Evolutionary conservation across 139 green algal genomes (phyloP).

Genomic region (Tetratostichococcus sp.): DNA sequence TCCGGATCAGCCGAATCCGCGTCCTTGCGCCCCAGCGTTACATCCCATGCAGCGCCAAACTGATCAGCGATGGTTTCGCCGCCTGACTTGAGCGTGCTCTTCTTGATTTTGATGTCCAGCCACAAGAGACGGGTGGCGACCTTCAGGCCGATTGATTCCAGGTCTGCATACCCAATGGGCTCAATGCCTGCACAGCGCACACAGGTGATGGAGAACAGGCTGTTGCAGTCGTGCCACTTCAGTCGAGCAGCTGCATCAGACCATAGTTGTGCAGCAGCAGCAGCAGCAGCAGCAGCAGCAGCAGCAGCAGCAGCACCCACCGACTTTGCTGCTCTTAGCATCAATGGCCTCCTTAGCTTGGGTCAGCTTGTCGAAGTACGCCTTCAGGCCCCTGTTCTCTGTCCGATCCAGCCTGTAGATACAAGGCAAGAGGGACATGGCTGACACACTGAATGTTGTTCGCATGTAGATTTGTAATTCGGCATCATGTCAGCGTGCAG

Average conservation of each 20-base stretch:
- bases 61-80: slow-evolving; percentile 40
- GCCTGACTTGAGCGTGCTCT: neutral
- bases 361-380: slow-evolving; percentile 45
- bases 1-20: slow-evolving; percentile 11
- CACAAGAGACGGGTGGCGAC: slow-evolving; percentile 31
- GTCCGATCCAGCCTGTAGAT: slow-evolving; percentile 46
- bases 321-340: neutral
- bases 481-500: too few relatives aligned
- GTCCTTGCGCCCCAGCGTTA: slow-evolving; percentile 64
- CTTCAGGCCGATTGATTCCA: slow-evolving; percentile 39
- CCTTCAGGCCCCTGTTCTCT: slow-evolving; percentile 65
- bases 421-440: neutral
- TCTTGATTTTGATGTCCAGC: slow-evolving; percentile 35
- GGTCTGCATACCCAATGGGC: slow-evolving; percentile 68
- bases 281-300: too few relatives aligned
- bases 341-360: slow-evolving; percentile 65
- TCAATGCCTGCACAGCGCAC: slow-evolving; percentile 20
- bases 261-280: too few relatives aligned
- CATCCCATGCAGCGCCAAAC: slow-evolving; percentile 33
- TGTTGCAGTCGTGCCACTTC: too few relatives aligned
- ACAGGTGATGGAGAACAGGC: neutral
- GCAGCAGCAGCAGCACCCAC: neutral
- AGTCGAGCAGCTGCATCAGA: too few relatives aligned
- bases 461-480: too few relatives aligned
- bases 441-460: neutral